Conservation (phyloP, 805 yeast species). For the Sungouiozyma ichnusensis region DNA sequence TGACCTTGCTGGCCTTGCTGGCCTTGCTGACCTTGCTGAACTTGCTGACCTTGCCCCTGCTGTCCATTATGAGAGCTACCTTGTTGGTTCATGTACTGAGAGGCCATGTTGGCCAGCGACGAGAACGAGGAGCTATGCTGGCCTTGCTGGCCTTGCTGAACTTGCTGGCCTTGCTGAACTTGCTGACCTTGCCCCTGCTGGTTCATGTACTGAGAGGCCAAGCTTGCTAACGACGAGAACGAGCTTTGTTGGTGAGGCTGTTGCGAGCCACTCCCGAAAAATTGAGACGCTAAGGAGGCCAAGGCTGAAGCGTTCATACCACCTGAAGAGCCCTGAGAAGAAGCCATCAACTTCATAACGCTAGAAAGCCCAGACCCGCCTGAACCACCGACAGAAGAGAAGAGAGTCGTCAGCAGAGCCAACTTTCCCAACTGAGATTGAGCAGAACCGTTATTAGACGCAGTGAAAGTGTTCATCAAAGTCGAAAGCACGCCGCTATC, state of each 20-base stretch:
- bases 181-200: constrained; percentile 1
- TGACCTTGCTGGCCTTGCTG: constrained; percentile 1
- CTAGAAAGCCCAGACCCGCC: constrained; percentile 16
- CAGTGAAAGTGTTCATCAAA: constrained; percentile 14
- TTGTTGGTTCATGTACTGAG: background rate
- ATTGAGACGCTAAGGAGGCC: constrained; percentile 20
- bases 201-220: constrained; percentile 12
- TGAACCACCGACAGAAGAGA: constrained; percentile 8
- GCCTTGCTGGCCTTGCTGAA: constrained; percentile 1
- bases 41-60: constrained; percentile 1
- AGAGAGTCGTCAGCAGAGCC: constrained; percentile 20
- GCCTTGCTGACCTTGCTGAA: constrained; percentile 2
- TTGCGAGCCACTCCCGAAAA: constrained; percentile 12
- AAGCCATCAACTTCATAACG: constrained; percentile 16
- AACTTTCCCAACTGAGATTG: constrained; percentile 24
- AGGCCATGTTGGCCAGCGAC: constrained; percentile 2
- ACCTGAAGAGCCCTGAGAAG: constrained; percentile 4
- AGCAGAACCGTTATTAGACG: constrained; percentile 16
- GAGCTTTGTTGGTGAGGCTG: constrained; percentile 7
- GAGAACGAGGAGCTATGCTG: constrained; percentile 2
- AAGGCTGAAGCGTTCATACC: constrained; percentile 15
- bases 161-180: constrained; percentile 2
- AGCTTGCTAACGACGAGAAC: constrained; percentile 12
- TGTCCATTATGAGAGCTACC: no score
- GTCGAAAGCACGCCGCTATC: constrained; percentile 16